Evolutionary conservation across 805 yeast species (phyloP), one percentile per base, ranked within the genome.

Genomic region (Kazachstania psychrophila): DNA sequence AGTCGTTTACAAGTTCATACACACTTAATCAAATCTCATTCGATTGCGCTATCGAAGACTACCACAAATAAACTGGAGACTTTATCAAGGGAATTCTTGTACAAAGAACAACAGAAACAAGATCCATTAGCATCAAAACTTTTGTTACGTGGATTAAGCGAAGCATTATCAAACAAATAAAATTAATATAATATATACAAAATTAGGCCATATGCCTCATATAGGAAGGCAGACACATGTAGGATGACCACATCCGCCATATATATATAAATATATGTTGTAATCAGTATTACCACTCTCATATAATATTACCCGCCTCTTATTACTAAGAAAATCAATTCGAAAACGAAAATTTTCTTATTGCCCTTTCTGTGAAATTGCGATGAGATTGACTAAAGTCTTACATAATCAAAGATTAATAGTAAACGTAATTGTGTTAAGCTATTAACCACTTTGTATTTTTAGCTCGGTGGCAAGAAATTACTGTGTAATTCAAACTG

Each of bases 91-190:
- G 45, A 38, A 16, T 40, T 51, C 28, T 43, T 17, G 10, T 14
- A 19, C n/a, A 30, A 31, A 19, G 39, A 36, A 16, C 22, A 25
- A 19, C 31, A 15, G 15, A 36, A 13, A 22, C 36, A 16, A 27
- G 26, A 31, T 8, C 16, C 16, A 10, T 18, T 32, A 10, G 20
- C 25, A n/a, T 40, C 55, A 29, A 51, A 43, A 27, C 29, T 29
- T 19, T 37, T 55, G 16, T 26, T 55, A 24, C 44, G 37, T 36
- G 53, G 54, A 12, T 42, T 55, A 17, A 52, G 56, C 38, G 43
- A 48, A 24, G 42, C 56, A 19, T 35, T 54, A 19, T 12, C 26
- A 19, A 36, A 36, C 5, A 33, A 15, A 18, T 33, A 25, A 23
- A 10, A 20, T 20, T n/a, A n/a, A n/a, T n/a, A n/a, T n/a, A n/a